Conservation (phyloP, 345 rosid species). For the Corchorus olitorius region DNA sequence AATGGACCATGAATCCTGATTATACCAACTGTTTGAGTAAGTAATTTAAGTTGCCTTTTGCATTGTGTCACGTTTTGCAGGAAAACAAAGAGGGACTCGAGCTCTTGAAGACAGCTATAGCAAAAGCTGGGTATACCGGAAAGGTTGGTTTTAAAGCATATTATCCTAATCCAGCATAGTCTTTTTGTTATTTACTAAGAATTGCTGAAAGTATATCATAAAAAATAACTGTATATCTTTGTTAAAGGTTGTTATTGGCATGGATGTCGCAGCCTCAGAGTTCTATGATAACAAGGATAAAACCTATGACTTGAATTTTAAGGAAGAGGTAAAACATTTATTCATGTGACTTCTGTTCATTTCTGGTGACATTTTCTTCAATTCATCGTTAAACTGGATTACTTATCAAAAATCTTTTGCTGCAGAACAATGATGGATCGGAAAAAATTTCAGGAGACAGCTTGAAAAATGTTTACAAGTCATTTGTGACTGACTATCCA, state of each 20-base stretch:
- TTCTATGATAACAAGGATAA: constrained; percentile 53
- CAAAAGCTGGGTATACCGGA: constrained; percentile 68
- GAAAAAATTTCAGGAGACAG: constrained; percentile 64
- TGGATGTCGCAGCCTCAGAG: constrained; percentile 81
- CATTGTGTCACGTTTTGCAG: constrained; percentile 32
- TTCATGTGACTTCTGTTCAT: neutral
- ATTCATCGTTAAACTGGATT: neutral
- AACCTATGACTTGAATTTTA: constrained; percentile 65
- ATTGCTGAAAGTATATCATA: neutral
- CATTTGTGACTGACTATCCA: constrained; percentile 57
- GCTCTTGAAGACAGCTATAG: constrained; percentile 68
- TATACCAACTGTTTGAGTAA: neutral
- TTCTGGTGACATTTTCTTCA: neutral
- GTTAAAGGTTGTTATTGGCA: constrained; percentile 66
- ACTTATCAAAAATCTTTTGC: constrained; percentile 7
- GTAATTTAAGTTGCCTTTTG: neutral
- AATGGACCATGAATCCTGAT: neutral
- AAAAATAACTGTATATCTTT: neutral
- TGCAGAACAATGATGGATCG: constrained; percentile 65
- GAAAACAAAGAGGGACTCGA: constrained; percentile 76
- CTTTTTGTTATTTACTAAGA: neutral
- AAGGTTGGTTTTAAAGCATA: constrained; percentile 32
- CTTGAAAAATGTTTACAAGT: constrained; percentile 63
- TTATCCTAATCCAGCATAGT: neutral
- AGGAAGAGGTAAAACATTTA: constrained; percentile 48